phyloP scores from a whole-genome alignment of 2,329 filamentous ascomycete species.

The Zasmidium citrigriseum region DNA sequence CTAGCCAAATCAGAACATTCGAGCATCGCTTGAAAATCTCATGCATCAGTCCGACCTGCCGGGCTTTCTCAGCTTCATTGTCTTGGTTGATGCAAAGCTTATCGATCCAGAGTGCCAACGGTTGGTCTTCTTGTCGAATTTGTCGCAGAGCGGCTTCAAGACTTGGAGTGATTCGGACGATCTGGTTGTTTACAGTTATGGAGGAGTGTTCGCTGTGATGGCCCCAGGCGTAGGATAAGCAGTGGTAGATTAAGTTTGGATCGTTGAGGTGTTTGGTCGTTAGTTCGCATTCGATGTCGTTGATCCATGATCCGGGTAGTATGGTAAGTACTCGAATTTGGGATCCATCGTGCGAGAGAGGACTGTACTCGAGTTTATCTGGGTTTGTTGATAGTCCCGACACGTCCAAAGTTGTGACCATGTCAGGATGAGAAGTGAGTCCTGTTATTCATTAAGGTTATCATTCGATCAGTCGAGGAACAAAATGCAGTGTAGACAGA shows the following conservation, averaged over 20 bases:
- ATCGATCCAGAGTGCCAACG: conserved; percentile 1
- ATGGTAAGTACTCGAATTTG: neutral
- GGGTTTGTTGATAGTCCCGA: too few species aligned
- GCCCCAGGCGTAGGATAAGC: neutral
- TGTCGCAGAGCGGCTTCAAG: neutral
- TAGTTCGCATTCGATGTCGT: neutral
- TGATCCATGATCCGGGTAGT: neutral
- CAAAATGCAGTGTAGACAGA: neutral
- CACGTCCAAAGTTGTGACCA: too few species aligned
- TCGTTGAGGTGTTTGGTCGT: neutral
- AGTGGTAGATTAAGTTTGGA: neutral
- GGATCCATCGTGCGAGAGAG: neutral
- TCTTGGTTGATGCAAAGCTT: conserved; percentile 5
- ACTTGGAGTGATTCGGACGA: neutral
- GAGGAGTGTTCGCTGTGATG: neutral
- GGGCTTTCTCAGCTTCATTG: neutral
- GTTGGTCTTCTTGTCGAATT: neutral
- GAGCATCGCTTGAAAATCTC: neutral
- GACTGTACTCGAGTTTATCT: neutral
- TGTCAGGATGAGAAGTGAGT: too few species aligned
- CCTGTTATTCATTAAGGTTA: too few species aligned
- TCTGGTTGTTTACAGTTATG: neutral
- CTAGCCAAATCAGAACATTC: neutral
- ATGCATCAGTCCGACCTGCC: conserved; percentile 2
- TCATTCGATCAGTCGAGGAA: too few species aligned